Base-by-base conservation (phyloP, 2,329 filamentous ascomycete species). In the Fusarium coicis region DNA sequence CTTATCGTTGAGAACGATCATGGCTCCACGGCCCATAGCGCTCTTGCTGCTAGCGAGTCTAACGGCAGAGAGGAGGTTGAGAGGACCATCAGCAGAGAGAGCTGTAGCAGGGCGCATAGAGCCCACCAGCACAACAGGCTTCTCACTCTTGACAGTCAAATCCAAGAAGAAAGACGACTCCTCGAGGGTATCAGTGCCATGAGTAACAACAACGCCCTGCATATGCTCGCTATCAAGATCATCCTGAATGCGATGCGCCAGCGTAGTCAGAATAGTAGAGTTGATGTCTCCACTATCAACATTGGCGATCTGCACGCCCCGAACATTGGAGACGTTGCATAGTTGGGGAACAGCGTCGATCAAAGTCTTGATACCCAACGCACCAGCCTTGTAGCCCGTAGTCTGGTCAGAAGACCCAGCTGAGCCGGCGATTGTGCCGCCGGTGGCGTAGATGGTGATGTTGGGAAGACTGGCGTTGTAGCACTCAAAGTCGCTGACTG, bases 111-210 rank as follows among this genome's bases (percentile, higher is more conserved):
- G 90, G 9, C 90, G 83, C 89, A 92, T 92, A 10, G 90, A 85
- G 16, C 89, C 90, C 1, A 90, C 89, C 16, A 89, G 71, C 1
- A 91, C 85, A 5, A 92, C 83, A 1, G 90, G 89, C 78, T 91
- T 91, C 43, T 83, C 83, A 30, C 85, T 88, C 68, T 85, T 85
- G 15, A 90, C 77, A 0, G 87, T 89, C 5, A 88, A 78, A 59
- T 91, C 87, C 10, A 92, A 79, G 81, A 90, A 91, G 81, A 91
- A 91, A 7, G 88, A 86, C 0, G 87, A 86, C 76, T 91, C 89
- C 74, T 91, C 89, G 1, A 92, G 82, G 0, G 88, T 90, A 74
- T 92, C 90, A 14, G 90, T 92, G 39, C 90, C 90, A 72, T 92
- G 90, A 0, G 90, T 91, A 52, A 92, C 81, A 5, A 91, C 87